Percentiles rank a stretch among this genome's conserved stretches.
phyloP scores from a whole-genome alignment of 2,329 filamentous ascomycete genomes.

The Sphaceloma murrayae region DNA sequence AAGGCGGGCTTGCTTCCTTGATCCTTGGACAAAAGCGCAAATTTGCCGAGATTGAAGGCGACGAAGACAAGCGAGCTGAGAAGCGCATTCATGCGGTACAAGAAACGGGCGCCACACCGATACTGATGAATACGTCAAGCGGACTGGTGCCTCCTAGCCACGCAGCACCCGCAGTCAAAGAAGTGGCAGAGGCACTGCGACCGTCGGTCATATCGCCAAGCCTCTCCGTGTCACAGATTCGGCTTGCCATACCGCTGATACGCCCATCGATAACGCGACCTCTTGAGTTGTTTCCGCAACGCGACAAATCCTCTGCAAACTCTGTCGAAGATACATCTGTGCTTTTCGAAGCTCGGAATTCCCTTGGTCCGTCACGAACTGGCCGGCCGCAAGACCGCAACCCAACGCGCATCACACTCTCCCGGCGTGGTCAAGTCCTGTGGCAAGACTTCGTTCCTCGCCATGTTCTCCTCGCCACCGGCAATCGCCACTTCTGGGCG shows the following conservation, averaged over 20 bases:
- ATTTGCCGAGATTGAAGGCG: conserved; percentile 59
- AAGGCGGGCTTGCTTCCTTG: conserved; percentile 76
- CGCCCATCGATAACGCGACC: conserved; percentile 73
- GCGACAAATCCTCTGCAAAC: conserved; percentile 34
- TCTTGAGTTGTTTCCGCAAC: conserved; percentile 51
- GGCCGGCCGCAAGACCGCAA: conserved; percentile 59
- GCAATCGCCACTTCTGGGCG: conserved; percentile 83
- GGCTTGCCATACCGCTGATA: conserved; percentile 80
- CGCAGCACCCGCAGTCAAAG: conserved; percentile 50
- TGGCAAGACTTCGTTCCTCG: conserved; percentile 93
- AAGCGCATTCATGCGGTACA: conserved; percentile 51
- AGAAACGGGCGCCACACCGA: conserved; percentile 56
- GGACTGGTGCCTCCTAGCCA: conserved; percentile 68
- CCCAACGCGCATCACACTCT: conserved; percentile 72
- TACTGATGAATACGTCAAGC: conserved; percentile 66
- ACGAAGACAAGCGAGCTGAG: conserved; percentile 57
- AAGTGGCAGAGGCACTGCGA: conserved; percentile 71
- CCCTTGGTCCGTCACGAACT: conserved; percentile 50
- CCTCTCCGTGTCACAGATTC: conserved; percentile 70
- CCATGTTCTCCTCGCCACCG: conserved; percentile 80
- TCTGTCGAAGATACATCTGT: conserved; percentile 53
- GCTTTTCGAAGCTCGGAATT: conserved; percentile 83
- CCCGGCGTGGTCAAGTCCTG: conserved; percentile 66
- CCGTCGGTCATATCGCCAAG: conserved; percentile 79
- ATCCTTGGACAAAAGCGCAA: conserved; percentile 91